phyloP scores from a whole-genome alignment of 2,329 filamentous ascomycete species.

The Tolypocladium inflatum region DNA sequence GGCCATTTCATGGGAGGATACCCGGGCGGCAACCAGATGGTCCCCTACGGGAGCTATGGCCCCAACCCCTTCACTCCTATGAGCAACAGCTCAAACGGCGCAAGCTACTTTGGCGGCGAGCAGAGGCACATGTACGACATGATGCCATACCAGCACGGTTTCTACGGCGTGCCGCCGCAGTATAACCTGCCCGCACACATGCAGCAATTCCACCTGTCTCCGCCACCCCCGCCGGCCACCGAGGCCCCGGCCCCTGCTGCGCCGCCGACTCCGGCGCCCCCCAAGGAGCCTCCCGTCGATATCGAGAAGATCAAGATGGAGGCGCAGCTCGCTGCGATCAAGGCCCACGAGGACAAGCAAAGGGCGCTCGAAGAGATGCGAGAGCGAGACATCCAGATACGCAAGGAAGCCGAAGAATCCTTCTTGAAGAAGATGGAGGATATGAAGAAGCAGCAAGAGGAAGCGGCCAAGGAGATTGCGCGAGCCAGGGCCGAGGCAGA shows the following conservation, averaged over 20 bases:
- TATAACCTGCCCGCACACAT: slow-evolving; percentile 13
- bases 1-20: slow-evolving; percentile 31
- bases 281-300: slow-evolving; percentile 33
- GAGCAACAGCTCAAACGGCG: slow-evolving; percentile 24
- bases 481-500: slow-evolving; percentile 36
- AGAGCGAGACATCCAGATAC: slow-evolving; percentile 34
- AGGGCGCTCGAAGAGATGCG: slow-evolving; percentile 35
- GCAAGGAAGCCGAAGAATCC: slow-evolving; percentile 36
- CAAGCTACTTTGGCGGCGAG: slow-evolving; percentile 31
- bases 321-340: slow-evolving; percentile 44
- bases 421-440: slow-evolving; percentile 32
- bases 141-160: slow-evolving; percentile 36
- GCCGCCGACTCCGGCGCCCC: slow-evolving; percentile 24
- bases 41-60: slow-evolving; percentile 32
- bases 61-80: slow-evolving; percentile 35
- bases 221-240: slow-evolving; percentile 30
- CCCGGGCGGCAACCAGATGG: slow-evolving; percentile 32
- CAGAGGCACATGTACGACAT: slow-evolving; percentile 34
- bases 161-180: slow-evolving; percentile 5
- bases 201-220: slow-evolving; percentile 28
- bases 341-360: slow-evolving; percentile 33
- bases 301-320: slow-evolving; percentile 53
- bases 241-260: slow-evolving; percentile 22
- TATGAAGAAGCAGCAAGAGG: slow-evolving; percentile 30
- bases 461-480: slow-evolving; percentile 37